Evolutionary conservation across 441 rosid genomes (phyloP).

Genomic region (Populus hybrid): DNA sequence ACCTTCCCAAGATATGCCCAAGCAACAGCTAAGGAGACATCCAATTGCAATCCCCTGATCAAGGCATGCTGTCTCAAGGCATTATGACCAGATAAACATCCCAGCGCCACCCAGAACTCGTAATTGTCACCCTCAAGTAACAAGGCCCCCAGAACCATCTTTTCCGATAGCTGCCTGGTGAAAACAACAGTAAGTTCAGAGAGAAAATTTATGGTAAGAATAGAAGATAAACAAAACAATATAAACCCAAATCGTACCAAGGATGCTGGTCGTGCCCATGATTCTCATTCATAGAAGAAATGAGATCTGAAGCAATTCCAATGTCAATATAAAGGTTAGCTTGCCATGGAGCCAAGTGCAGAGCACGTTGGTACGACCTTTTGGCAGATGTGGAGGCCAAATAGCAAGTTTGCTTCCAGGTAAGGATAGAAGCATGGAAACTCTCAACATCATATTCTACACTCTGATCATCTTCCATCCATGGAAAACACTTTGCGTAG

Average conservation of each 20-base stretch:
- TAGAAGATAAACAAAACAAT: slow-evolving; percentile 20
- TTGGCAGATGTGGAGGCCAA: slow-evolving; percentile 62
- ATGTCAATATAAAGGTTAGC: slow-evolving; percentile 76
- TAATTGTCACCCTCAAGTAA: slow-evolving; percentile 74
- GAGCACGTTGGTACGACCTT: slow-evolving; percentile 73
- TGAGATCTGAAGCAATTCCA: slow-evolving; percentile 68
- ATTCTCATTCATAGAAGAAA: slow-evolving; percentile 45
- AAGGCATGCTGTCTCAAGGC: slow-evolving; percentile 85
- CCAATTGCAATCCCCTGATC: slow-evolving; percentile 88
- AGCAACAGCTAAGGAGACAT: slow-evolving; percentile 76
- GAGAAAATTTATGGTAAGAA: slow-evolving; percentile 12
- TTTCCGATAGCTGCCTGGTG: slow-evolving; percentile 86
- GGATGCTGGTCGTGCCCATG: slow-evolving; percentile 28
- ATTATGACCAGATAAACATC: slow-evolving; percentile 62
- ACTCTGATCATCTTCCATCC: slow-evolving; percentile 44
- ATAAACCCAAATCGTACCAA: slow-evolving; percentile 51
- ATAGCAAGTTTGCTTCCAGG: slow-evolving; percentile 69
- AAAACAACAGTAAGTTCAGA: slow-evolving; percentile 29
- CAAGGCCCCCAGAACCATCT: slow-evolving; percentile 89
- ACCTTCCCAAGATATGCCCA: slow-evolving; percentile 98
- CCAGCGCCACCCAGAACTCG: slow-evolving; percentile 87
- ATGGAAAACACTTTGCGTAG: slow-evolving; percentile 77
- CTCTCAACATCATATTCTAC: slow-evolving; percentile 34
- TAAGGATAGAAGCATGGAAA: slow-evolving; percentile 49
- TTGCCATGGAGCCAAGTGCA: slow-evolving; percentile 89